Conservation (phyloP, 768 basidiomycete genomes). For the Mycena kentingensis region DNA sequence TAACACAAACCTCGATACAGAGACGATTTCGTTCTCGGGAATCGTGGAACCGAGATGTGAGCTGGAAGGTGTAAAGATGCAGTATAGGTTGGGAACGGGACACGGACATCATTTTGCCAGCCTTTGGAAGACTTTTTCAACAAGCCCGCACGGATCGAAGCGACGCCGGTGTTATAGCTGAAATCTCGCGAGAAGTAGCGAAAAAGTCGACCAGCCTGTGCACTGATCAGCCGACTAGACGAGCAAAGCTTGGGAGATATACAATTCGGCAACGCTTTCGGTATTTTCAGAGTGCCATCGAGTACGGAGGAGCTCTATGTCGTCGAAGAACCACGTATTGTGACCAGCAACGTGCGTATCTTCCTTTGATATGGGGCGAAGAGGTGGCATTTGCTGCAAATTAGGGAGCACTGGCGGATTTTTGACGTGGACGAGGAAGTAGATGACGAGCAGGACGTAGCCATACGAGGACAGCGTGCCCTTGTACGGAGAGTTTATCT, state of each 20-base stretch:
- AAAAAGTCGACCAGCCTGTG: constrained; percentile 94
- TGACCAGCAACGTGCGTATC: constrained; percentile 78
- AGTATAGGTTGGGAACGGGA: not conserved
- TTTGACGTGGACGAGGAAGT: constrained; percentile 97
- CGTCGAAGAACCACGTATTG: constrained; percentile 98
- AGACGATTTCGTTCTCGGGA: constrained; percentile 89
- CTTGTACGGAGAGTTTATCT: constrained; percentile 98
- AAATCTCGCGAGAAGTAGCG: constrained; percentile 95
- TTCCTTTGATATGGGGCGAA: constrained; percentile 83
- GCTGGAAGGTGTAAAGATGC: constrained; percentile 30
- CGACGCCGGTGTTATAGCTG: constrained; percentile 85
- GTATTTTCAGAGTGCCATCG: constrained; percentile 94
- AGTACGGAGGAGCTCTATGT: constrained; percentile 87
- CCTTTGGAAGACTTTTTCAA: constrained; percentile 91
- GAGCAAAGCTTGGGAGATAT: constrained; percentile 31
- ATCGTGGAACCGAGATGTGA: constrained; percentile 63
- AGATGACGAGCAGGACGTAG: constrained; percentile 96
- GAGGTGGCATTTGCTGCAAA: constrained; percentile 90
- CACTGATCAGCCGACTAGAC: constrained; percentile 15
- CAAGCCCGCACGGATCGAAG: constrained; percentile 86
- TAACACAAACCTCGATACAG: constrained; percentile 80
- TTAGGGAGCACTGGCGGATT: constrained; percentile 96
- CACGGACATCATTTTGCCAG: constrained; percentile 90
- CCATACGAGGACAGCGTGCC: constrained; percentile 97
- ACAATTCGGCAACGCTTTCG: constrained; percentile 93